Base-by-base conservation (phyloP, 148 eudicot species). In the Rhododendron williamsianum region DNA sequence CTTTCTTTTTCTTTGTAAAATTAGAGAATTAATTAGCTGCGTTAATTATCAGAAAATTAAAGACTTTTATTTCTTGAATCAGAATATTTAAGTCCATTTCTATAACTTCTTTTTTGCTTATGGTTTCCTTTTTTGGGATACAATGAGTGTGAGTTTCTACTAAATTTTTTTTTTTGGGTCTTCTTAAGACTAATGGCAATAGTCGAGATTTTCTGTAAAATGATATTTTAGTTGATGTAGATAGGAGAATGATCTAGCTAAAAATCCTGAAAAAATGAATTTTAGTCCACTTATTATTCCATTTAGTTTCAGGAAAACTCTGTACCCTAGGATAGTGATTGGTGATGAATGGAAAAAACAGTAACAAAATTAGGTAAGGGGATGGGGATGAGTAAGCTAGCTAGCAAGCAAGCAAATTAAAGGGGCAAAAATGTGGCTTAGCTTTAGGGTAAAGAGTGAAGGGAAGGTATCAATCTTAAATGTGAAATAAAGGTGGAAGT, bases 401-500 rank as follows among this genome's bases (percentile, higher is more conserved):
- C 83, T 38, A 58, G 46, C 6, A 78, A 51, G 45, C 83, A 60
- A 58, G 46, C 6, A 78, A 51, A 48, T 78, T 48, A n/a, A 9
- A 33, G 8, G 9, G 6, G 46, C 33, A 23, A 60, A 60, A 60
- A 30, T 58, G 10, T 74, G 49, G 46, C 72, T 74, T 82, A 74
- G 25, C 79, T 86, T 56, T 41, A 58, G 52, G 76, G 81, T 45
- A 76, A 86, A 86, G 84, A 79, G 49, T 65, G 30, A 65, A n/a
- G 30, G 30, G 71, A 65, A 65, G 71, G 87, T 81, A 56, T 41
- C 73, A 58, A 16, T 71, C 69, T 81, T 81, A 51, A 85, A 85
- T 80, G 83, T 80, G 79, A 69, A 78, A 35, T 8, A 85, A 80
- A 80, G 49, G 23, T 30, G 36, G 21, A 54, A 72, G 60, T 80